Evolutionary conservation across 768 basidiomycete genomes (phyloP).

Genomic region (Tylopilus vinaceipallidus): DNA sequence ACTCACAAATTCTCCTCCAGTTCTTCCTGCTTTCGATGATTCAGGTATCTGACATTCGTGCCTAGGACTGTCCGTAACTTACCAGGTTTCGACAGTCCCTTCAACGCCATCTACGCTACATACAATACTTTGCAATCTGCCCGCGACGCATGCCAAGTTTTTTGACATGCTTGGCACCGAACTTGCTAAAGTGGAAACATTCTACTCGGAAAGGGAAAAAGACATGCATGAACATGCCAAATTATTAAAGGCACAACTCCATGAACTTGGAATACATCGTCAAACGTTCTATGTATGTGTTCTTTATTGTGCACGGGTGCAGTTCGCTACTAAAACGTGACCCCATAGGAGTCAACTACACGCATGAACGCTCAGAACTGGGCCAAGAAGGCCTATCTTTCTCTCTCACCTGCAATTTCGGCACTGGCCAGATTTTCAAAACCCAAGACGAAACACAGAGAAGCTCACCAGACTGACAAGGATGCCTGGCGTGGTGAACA

Average conservation of each 20-base stretch:
- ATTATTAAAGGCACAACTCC: conserved; percentile 63
- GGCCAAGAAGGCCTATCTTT: conserved; percentile 10
- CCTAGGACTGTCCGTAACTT: background rate
- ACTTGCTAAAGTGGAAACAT: conserved; percentile 80
- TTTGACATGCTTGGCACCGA: conserved; percentile 76
- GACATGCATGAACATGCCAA: conserved; percentile 51
- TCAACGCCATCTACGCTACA: conserved; percentile 36
- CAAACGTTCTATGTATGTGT: conserved; percentile 51
- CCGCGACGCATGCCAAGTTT: conserved; percentile 64
- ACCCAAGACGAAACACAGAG: background rate
- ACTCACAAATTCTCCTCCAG: conserved; percentile 1
- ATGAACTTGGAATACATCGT: conserved; percentile 71
- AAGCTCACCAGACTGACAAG: background rate
- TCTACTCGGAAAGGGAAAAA: conserved; percentile 72
- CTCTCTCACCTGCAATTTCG: conserved; percentile 4
- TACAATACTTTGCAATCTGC: conserved; percentile 53
- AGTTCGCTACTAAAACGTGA: background rate
- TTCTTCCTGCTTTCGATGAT: conserved; percentile 2
- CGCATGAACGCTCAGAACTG: conserved; percentile 8
- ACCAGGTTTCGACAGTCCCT: conserved; percentile 8
- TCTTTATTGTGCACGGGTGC: background rate
- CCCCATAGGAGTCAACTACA: conserved; percentile 14
- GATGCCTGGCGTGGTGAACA: conserved; percentile 9
- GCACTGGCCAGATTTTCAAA: conserved; percentile 1
- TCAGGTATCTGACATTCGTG: conserved; percentile 8